Base-by-base conservation (phyloP, 1,284 basidiomycete species). In the Leccinum cinnamomeum region DNA sequence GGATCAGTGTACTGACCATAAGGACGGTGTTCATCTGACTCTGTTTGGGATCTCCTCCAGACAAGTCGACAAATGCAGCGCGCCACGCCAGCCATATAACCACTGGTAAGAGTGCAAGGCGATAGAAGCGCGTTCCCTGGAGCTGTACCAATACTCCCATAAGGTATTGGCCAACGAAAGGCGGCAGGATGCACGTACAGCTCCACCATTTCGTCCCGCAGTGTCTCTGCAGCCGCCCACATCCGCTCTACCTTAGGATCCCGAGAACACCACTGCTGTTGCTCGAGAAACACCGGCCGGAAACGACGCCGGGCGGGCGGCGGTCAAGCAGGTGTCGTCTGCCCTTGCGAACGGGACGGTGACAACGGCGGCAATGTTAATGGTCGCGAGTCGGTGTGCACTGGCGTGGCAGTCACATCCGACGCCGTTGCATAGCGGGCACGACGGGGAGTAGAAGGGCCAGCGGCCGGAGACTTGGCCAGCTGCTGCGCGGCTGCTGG, bases 101-200 rank as follows among this genome's bases (percentile, higher is more conserved):
- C 20, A 74, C 14, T 10, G 74, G 75, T 6, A 75, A 54, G 0
- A 75, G 3, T 2, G 75, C 66, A 8, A 72, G 37, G 23, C 71
- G 68, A 53, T 68, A 70, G 39, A 70, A 50, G 1, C 57, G 60
- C 1, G 71, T 75, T 8, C 66, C 65, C 23, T 66, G 41, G 54
- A 75, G 62, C 54, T 76, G 72, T 16, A 74, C 74, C 2, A 76
- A 57, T 2, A 75, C 71, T 0, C 57, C 71, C 67, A 76, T 70
- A 60, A 62, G 10, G 53, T 69, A 74, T 46, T 70, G 68, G 16
- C 57, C 58, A 16, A 57, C 55, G 11, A 74, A 61, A 3, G 65
- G 69, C 1, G 73, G 71, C 6, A 75, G 46, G 44, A 74, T 48
- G 35, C 63, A 64, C 1, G 60, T 50, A 2, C 18, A 56, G 10